phyloP scores from a whole-genome alignment of 352 stramenopile genomes.

The Phytophthora tubulina region DNA sequence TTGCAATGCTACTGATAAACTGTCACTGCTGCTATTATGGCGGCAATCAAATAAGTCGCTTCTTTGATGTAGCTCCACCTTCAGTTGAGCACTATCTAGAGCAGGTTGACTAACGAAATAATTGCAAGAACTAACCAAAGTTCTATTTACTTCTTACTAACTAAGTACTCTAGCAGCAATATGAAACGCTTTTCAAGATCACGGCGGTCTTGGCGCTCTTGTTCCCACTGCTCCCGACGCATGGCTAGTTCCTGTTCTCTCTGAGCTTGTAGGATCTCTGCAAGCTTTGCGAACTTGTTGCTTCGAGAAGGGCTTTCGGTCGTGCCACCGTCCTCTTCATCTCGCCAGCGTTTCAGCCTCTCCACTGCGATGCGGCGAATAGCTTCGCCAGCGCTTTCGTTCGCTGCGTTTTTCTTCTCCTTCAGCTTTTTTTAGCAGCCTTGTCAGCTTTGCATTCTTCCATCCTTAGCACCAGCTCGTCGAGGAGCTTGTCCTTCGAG shows the following conservation, averaged over 20 bases:
- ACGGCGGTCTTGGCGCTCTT: not conserved
- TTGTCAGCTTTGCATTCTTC: conserved; percentile 4
- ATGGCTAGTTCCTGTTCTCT: not conserved
- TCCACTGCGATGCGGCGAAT: not conserved
- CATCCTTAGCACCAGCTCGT: conserved; percentile 7
- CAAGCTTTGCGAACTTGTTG: not conserved
- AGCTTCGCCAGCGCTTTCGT: not conserved
- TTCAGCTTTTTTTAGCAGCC: not conserved
- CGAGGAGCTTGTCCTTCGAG: conserved; percentile 9
- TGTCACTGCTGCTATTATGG: too few relatives aligned
- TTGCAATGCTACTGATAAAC: too few relatives aligned
- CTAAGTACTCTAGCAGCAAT: not conserved
- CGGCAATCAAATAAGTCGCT: too few relatives aligned
- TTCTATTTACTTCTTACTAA: not conserved
- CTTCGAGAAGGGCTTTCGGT: not conserved
- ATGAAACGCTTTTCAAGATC: not conserved
- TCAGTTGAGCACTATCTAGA: too few relatives aligned
- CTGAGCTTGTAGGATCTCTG: not conserved
- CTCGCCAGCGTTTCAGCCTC: not conserved
- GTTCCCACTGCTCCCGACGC: not conserved
- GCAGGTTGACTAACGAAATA: not conserved
- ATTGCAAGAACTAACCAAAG: not conserved
- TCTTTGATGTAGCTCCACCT: too few relatives aligned
- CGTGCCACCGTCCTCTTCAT: not conserved
- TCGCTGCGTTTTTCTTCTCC: not conserved